Conservation (phyloP, 495 filamentous ascomycete genomes). For the Neurospora sp. region DNA sequence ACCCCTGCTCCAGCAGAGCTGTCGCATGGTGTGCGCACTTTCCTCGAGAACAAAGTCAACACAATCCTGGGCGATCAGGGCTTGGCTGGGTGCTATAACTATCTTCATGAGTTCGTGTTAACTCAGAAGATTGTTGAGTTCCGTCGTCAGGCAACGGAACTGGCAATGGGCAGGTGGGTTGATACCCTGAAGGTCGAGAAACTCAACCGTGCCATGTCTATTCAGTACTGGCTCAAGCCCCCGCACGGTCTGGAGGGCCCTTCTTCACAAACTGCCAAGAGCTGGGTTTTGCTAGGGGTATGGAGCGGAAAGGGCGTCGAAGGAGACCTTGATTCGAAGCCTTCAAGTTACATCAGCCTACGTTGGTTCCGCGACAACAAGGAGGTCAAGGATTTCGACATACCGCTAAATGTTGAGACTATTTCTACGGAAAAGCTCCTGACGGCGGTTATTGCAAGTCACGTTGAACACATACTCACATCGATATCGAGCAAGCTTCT, state of each 20-base stretch:
- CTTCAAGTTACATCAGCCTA: slow-evolving; percentile 45
- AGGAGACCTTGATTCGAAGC: slow-evolving; percentile 23
- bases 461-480: slow-evolving; percentile 56
- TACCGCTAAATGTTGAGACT: slow-evolving; percentile 53
- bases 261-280: slow-evolving; percentile 51
- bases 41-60: slow-evolving; percentile 65
- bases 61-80: slow-evolving; percentile 52
- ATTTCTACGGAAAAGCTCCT: slow-evolving; percentile 67
- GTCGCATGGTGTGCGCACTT: slow-evolving; percentile 46
- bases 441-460: slow-evolving; percentile 62
- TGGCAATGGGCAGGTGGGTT: slow-evolving; percentile 61
- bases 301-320: slow-evolving; percentile 46
- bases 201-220: slow-evolving; percentile 64
- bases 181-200: slow-evolving; percentile 63
- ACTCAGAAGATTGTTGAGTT: slow-evolving; percentile 81
- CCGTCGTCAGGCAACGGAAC: slow-evolving; percentile 59
- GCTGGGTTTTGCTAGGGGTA: slow-evolving; percentile 84
- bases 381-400: slow-evolving; percentile 53
- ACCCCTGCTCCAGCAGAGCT: slow-evolving; percentile 52
- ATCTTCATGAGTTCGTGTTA: slow-evolving; percentile 73
- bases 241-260: slow-evolving; percentile 12
- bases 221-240: slow-evolving; percentile 81
- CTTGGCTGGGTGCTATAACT: slow-evolving; percentile 67
- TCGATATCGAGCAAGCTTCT: slow-evolving; percentile 49
- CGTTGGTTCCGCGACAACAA: slow-evolving; percentile 80